Base-by-base conservation (phyloP, 2,329 filamentous ascomycete genomes). In the Pseudogymnoascus sp. region DNA sequence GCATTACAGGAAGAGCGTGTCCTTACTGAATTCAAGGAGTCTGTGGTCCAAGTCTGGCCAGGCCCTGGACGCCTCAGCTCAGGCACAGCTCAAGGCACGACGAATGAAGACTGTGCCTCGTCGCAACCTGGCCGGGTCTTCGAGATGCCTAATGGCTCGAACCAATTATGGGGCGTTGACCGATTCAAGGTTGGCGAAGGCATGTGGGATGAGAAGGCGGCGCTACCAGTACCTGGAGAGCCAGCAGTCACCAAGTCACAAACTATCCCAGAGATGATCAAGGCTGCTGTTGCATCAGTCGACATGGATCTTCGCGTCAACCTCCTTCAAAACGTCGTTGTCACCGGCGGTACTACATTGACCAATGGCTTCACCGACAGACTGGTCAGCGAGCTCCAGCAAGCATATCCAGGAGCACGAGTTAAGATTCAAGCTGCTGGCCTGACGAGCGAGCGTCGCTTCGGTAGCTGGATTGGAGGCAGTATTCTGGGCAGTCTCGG, bases 21-120 rank as follows among this genome's bases (percentile, higher is more conserved):
- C 43, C 79, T 99, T 63, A 92, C 91, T 38, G 92, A 97, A 74
- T 99, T 96, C 84, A 99, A 99, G 79, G 96, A 99, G 78, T 96
- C 90, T 16, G 91, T 97, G 14, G 92, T 97, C 28, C 92, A 97
- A 77, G 87, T 93, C 12, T 99, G 95, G 93, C 85, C 86, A 25
- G 91, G 91, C 0, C 90, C 90, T 0, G 88, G 88, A 64, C 83
- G 86, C 65, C 86, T 91, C 70, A 75, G 66, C 64, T 74, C 72
- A 68, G 73, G 69, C 41, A 75, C 75, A 43, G 77, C 75, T 68
- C 83, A 78, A 21, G 86, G 87, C 38, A 69, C 77, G 25, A 76
- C 79, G 4, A 96, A 93, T 73, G 86, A 95, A 72, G 93, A 97
- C 43, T 81, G 86, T 58, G 87, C 88, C 63, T 88, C 84, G 73